phyloP scores from a whole-genome alignment of 352 stramenopile genomes.

The Pythium phragmiticola region DNA sequence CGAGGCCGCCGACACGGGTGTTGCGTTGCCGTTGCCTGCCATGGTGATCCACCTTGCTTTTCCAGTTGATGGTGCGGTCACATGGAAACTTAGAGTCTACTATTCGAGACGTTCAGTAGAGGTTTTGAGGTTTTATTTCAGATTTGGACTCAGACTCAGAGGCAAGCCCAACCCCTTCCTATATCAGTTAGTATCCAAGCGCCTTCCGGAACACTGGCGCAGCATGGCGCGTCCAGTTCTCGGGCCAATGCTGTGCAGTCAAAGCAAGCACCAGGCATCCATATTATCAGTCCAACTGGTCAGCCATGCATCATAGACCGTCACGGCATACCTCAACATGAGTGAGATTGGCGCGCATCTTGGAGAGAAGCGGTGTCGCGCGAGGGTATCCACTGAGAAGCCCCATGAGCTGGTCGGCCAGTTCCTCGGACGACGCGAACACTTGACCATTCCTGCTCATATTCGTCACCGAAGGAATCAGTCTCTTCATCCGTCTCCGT shows the following conservation, averaged over 20 bases:
- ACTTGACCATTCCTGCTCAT: conserved; percentile 67
- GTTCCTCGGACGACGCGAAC: conserved; percentile 56
- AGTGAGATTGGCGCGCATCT: conserved; percentile 46
- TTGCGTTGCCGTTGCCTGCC: conserved; percentile 1
- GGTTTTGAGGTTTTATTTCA: conserved; percentile 23
- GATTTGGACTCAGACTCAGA: conserved; percentile 13
- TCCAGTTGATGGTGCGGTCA: neutral
- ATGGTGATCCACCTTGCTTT: conserved; percentile 11
- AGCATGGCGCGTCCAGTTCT: conserved; percentile 70
- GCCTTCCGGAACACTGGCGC: conserved; percentile 61
- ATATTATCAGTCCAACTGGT: neutral
- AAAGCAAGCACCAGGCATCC: neutral
- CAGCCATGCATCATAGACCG: no score
- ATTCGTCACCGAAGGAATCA: neutral
- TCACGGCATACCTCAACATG: conserved; percentile 49
- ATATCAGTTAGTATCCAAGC: conserved; percentile 30
- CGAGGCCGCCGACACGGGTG: conserved; percentile 22
- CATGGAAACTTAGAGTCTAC: conserved; percentile 2
- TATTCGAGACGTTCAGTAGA: neutral
- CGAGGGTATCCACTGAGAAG: conserved; percentile 59
- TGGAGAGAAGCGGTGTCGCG: conserved; percentile 39
- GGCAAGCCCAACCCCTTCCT: neutral
- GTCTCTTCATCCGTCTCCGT: neutral
- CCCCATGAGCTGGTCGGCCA: conserved; percentile 59
- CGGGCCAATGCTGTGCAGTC: conserved; percentile 58